Conservation (phyloP, 805 yeast species). For the Metschnikowia amazonensis region DNA sequence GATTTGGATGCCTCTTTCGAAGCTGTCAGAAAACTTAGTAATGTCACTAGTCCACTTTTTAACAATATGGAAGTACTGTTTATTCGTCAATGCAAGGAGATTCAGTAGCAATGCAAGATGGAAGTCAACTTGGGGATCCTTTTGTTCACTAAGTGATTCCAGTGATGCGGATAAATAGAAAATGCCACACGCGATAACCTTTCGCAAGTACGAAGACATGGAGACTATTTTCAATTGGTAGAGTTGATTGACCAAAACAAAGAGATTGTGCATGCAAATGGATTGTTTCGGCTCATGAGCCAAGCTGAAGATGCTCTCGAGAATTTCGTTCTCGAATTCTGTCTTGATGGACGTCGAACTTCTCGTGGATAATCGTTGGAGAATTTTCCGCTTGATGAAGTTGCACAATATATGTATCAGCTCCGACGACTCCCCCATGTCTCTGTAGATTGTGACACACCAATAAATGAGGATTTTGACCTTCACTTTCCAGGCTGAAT, state of each 20-base stretch:
- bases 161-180: conserved; percentile 53
- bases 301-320: conserved; percentile 36
- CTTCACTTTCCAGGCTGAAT: conserved; percentile 31
- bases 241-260: conserved; percentile 51
- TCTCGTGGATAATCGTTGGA: conserved; percentile 20
- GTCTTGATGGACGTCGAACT: conserved; percentile 30
- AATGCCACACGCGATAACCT: conserved; percentile 81
- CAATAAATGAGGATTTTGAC: conserved; percentile 36
- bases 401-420: conserved; percentile 39
- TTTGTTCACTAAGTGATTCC: conserved; percentile 9
- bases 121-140: conserved; percentile 25
- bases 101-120: conserved; percentile 58
- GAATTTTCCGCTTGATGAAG: conserved; percentile 41
- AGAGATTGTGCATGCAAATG: conserved; percentile 26
- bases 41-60: conserved; percentile 43
- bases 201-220: conserved; percentile 67
- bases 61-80: conserved; percentile 54
- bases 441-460: conserved; percentile 39
- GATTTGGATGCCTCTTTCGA: conserved; percentile 36
- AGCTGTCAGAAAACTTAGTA: conserved; percentile 29
- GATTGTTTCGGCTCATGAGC: conserved; percentile 17
- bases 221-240: conserved; percentile 48
- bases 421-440: conserved; percentile 28
- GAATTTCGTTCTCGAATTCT: conserved; percentile 42
- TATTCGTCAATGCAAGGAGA: conserved; percentile 51